Base-by-base conservation (phyloP, 2,329 filamentous ascomycete species). In the Bipolaris gigantea region DNA sequence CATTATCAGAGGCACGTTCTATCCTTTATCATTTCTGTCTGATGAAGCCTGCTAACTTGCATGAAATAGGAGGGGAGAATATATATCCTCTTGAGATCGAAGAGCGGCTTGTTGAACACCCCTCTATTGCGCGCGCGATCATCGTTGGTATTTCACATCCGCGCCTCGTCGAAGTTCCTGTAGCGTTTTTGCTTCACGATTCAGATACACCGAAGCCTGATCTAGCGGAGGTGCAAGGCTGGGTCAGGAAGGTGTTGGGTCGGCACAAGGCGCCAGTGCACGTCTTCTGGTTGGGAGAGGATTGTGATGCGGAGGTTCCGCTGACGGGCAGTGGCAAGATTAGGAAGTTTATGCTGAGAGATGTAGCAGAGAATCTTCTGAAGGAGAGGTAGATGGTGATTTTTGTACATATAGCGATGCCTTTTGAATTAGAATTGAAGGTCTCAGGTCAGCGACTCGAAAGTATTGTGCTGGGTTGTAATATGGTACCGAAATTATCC, bases 151-250 rank as follows among this genome's bases (percentile, higher is more conserved):
- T 90, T 25, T 84, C 86, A 53, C 83, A 90, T 64, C 77, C 80
- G n/a, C 84, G 87, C 65, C 90, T 89, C 63, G 88, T 88, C 48
- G 88, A 91, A 67, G 87, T 89, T 0, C 88, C 90, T 0, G 85
- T 80, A 8, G 84, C 87, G 0, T 90, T 90, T 66, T 72, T 88
- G 11, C 48, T 64, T 4, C 66, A 59, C n/a, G 63, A 67, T 32
- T 55, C 61, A 42, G 55, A 59, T 2, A 50, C 55, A 2, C 51
- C 60, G 6, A 71, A 66, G 44, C 73, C 67, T 1, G 50, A 41
- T 8, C 60, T 75, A 7, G 69, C 73, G 9, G 71, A 71, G 23
- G 62, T 77, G 2, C 70, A 71, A 49, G 61, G 50, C 10, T 77
- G 75, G 75, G 72, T 72, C 2, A 68, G 72, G 44, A 62, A 74